Conservation (phyloP, 176 grass and related monocot genomes). For the Avena atlantica region DNA sequence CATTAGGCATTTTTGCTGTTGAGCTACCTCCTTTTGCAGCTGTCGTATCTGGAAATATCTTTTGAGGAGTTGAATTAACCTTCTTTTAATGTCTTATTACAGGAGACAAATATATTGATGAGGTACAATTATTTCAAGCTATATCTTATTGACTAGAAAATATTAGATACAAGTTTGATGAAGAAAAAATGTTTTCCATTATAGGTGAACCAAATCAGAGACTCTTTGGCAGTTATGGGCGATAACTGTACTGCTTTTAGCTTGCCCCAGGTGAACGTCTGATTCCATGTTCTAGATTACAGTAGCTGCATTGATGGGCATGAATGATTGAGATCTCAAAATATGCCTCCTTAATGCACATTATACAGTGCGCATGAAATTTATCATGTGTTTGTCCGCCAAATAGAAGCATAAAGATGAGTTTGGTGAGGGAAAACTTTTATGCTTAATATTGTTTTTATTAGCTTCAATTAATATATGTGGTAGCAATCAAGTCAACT, state of each 20-base stretch:
- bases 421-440: background rate
- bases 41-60: slow-evolving; percentile 30
- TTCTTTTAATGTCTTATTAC: slow-evolving; percentile 52
- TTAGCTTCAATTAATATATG: background rate
- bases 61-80: slow-evolving; percentile 40
- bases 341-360: background rate
- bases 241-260: slow-evolving; percentile 94
- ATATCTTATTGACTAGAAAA: slow-evolving; percentile 39
- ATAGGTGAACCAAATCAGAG: slow-evolving; percentile 96
- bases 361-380: background rate
- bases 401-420: slow-evolving; percentile 8
- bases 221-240: slow-evolving; percentile 89
- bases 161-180: slow-evolving; percentile 35
- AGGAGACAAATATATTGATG: slow-evolving; percentile 85
- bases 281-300: slow-evolving; percentile 1
- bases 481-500: slow-evolving; percentile 1
- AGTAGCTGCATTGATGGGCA: slow-evolving; percentile 11
- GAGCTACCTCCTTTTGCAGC: slow-evolving; percentile 16
- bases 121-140: slow-evolving; percentile 59
- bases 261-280: slow-evolving; percentile 72
- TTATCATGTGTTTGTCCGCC: slow-evolving; percentile 3
- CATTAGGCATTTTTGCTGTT: background rate
- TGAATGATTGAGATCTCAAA: background rate
- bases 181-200: slow-evolving; percentile 39
- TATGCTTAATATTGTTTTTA: background rate